Conservation (phyloP, 805 yeast species). For the Wickerhamiella domercqiae region DNA sequence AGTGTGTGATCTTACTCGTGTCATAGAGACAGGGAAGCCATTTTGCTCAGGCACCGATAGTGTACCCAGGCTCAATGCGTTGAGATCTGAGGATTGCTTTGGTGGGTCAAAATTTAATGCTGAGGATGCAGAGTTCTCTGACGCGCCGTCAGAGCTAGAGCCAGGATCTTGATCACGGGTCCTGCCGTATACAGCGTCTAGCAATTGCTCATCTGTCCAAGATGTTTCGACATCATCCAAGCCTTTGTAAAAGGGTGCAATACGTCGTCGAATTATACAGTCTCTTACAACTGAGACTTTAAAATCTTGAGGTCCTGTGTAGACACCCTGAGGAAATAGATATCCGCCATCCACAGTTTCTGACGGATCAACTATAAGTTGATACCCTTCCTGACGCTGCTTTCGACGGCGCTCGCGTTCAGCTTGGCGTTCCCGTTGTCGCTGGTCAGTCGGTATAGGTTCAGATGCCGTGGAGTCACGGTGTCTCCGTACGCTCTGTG, state of each 20-base stretch:
- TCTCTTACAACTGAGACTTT: constrained; percentile 57
- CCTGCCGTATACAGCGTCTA: constrained; percentile 24
- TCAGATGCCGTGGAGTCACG: background rate
- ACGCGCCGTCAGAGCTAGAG: background rate
- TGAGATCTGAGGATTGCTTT: background rate
- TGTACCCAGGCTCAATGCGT: background rate
- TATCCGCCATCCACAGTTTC: constrained; percentile 90
- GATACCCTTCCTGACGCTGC: constrained; percentile 10
- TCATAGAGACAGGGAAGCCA: background rate
- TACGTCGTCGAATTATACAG: constrained; percentile 48
- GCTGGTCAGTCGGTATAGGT: background rate
- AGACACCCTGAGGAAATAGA: constrained; percentile 82
- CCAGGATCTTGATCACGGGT: background rate
- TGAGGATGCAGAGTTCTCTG: too few relatives aligned
- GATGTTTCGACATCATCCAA: constrained; percentile 57
- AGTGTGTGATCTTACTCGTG: constrained; percentile 13
- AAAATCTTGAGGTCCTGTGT: constrained; percentile 60
- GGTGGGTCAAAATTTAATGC: background rate
- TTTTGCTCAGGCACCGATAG: background rate
- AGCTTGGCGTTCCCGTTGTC: background rate
- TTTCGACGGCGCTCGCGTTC: constrained; percentile 9
- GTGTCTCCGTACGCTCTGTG: too few relatives aligned
- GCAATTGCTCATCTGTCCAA: constrained; percentile 60
- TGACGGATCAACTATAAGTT: constrained; percentile 19
- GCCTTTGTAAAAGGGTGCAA: constrained; percentile 88